A percentile compares a stretch with the other conserved stretches of the same genome.
phyloP scores from a whole-genome alignment of 768 basidiomycete species.

The Mycena galopus region DNA sequence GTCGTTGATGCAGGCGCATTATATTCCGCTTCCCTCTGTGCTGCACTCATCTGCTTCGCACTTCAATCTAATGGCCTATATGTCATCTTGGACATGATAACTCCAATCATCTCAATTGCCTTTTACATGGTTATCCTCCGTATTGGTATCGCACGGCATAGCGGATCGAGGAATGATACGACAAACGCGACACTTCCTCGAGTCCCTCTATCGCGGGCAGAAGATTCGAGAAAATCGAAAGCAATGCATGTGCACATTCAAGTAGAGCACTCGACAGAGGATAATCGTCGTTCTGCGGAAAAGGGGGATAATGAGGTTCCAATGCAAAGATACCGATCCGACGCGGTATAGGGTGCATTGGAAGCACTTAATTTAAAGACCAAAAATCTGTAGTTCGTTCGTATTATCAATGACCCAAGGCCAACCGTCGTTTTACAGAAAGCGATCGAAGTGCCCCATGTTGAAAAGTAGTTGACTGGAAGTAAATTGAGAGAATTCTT shows the following conservation, averaged over 20 bases:
- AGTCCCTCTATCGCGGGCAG: background rate
- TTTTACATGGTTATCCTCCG: slow-evolving; percentile 60
- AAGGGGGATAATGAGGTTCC: background rate
- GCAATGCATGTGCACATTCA: slow-evolving; percentile 23
- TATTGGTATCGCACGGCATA: slow-evolving; percentile 40
- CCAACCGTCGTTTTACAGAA: no score
- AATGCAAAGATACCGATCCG: background rate
- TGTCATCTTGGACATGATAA: slow-evolving; percentile 51
- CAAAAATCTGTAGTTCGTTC: no score
- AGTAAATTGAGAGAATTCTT: no score
- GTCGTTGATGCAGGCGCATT: slow-evolving; percentile 54
- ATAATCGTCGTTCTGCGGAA: background rate
- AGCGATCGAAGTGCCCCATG: no score
- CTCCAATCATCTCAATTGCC: slow-evolving; percentile 54
- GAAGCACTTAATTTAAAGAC: no score
- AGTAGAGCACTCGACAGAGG: slow-evolving; percentile 11
- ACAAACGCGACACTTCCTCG: background rate
- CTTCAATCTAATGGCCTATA: slow-evolving; percentile 47
- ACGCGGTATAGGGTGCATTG: background rate
- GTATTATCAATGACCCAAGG: no score
- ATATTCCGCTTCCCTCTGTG: slow-evolving; percentile 51
- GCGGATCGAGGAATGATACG: background rate
- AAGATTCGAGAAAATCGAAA: background rate
- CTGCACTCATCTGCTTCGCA: slow-evolving; percentile 46
- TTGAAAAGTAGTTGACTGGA: no score